Percentiles rank a stretch among this genome's conserved stretches.
These are phyloP conservation scores for Fusarium liriodendri DNA, from an alignment of 2,329 filamentous ascomycete species.

Conservation along the genomic window DNA sequence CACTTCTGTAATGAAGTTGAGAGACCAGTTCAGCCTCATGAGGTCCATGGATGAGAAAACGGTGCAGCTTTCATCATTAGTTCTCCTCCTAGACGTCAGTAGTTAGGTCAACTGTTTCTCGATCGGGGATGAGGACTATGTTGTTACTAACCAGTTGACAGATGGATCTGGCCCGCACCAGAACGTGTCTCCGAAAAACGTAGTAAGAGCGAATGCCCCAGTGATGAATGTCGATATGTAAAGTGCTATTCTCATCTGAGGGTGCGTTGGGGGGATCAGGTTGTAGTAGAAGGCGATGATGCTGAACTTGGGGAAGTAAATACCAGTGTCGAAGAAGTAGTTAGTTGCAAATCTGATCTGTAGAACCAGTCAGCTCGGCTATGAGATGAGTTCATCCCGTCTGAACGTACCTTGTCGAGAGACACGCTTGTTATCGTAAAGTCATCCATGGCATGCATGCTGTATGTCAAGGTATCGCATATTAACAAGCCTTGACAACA, in stretches of 20 bases:
- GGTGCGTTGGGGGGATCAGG: slow-evolving; percentile 32
- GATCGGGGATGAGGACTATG: no score
- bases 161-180: slow-evolving; percentile 38
- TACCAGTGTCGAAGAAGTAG: slow-evolving; percentile 42
- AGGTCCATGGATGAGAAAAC: slow-evolving; percentile 31
- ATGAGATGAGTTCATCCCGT: no score
- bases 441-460: neutral
- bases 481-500: neutral
- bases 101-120: neutral
- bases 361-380: neutral
- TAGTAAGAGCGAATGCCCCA: slow-evolving; percentile 18
- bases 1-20: slow-evolving; percentile 39
- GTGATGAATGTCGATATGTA: slow-evolving; percentile 29
- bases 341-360: slow-evolving; percentile 37
- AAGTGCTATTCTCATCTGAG: slow-evolving; percentile 27
- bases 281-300: slow-evolving; percentile 41
- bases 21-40: slow-evolving; percentile 36
- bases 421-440: neutral
- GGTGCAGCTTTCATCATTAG: slow-evolving; percentile 8
- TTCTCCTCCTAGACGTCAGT: neutral
- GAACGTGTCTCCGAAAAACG: slow-evolving; percentile 34
- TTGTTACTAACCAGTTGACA: slow-evolving; percentile 33
- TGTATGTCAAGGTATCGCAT: slow-evolving; percentile 4
- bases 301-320: slow-evolving; percentile 42
- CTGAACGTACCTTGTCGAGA: neutral